Evolutionary conservation across 2,329 filamentous ascomycete species (phyloP).

Genomic region (Aspergillus ibericus): DNA sequence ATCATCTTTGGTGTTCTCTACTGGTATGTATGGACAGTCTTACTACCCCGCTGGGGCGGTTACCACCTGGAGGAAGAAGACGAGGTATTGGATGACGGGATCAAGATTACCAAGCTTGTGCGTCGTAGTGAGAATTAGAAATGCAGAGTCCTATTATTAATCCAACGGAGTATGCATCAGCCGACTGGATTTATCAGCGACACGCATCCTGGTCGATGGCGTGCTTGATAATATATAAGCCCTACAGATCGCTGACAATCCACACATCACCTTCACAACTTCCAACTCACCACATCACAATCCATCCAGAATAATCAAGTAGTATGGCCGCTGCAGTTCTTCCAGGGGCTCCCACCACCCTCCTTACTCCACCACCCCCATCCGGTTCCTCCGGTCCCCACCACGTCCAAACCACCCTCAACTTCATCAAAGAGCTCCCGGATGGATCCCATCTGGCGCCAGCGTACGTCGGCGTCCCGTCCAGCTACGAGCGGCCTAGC

Average conservation of each 20-base stretch:
- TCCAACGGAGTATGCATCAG: too few species aligned
- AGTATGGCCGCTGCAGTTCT: slow-evolving; percentile 32
- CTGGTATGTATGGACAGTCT: slow-evolving; percentile 67
- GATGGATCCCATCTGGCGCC: slow-evolving; percentile 46
- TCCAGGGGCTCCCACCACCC: slow-evolving; percentile 8
- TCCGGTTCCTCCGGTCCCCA: slow-evolving; percentile 20
- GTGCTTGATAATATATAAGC: slow-evolving; percentile 25
- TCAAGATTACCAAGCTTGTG: slow-evolving; percentile 61
- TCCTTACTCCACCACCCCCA: slow-evolving; percentile 14
- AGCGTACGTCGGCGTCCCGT: slow-evolving; percentile 35
- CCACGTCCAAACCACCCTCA: slow-evolving; percentile 46
- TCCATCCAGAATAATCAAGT: neutral
- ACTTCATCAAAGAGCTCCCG: slow-evolving; percentile 48
- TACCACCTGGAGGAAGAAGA: slow-evolving; percentile 64
- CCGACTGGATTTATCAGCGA: slow-evolving; percentile 32
- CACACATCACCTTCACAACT: too few species aligned
- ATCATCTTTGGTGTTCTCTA: slow-evolving; percentile 61
- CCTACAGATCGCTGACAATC: too few species aligned
- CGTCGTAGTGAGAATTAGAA: slow-evolving; percentile 8
- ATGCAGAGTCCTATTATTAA: neutral
- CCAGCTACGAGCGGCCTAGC: slow-evolving; percentile 46
- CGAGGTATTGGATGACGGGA: slow-evolving; percentile 65
- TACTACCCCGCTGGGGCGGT: slow-evolving; percentile 59
- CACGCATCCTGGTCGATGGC: slow-evolving; percentile 27
- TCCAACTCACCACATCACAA: neutral